phyloP scores from a whole-genome alignment of 2,329 filamentous ascomycete species.

The Pseudophaeomoniella oleicola region DNA sequence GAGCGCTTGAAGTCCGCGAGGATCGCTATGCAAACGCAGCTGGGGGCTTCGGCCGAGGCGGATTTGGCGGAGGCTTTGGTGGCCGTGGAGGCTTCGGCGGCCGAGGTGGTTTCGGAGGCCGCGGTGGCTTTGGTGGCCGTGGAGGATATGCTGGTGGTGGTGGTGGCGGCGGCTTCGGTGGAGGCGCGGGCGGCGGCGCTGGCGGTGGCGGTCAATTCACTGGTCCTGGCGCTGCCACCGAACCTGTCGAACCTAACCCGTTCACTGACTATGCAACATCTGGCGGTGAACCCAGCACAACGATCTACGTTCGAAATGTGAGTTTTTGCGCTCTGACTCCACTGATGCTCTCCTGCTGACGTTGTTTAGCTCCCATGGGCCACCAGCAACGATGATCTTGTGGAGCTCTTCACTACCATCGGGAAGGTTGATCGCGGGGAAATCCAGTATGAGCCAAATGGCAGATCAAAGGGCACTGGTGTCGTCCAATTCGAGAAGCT shows the following conservation, averaged over 20 bases:
- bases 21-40: slow-evolving; percentile 69
- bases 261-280: slow-evolving; percentile 89
- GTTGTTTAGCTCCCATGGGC: slow-evolving; percentile 76
- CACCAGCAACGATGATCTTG: slow-evolving; percentile 91
- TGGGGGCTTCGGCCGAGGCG: slow-evolving; percentile 26
- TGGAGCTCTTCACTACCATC: slow-evolving; percentile 94
- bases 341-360: slow-evolving; percentile 7
- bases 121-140: slow-evolving; percentile 43
- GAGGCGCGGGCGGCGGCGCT: slow-evolving; percentile 28
- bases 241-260: slow-evolving; percentile 51
- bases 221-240: slow-evolving; percentile 23
- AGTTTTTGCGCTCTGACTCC: slow-evolving; percentile 27
- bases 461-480: slow-evolving; percentile 83
- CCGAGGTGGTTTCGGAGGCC: slow-evolving; percentile 23
- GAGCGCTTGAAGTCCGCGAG: slow-evolving; percentile 83
- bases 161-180: slow-evolving; percentile 32
- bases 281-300: slow-evolving; percentile 67
- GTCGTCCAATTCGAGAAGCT: slow-evolving; percentile 84
- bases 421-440: slow-evolving; percentile 97
- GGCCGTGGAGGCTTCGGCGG: slow-evolving; percentile 28
- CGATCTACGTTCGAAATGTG: slow-evolving; percentile 94
- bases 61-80: slow-evolving; percentile 17
- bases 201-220: slow-evolving; percentile 29
- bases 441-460: slow-evolving; percentile 95
- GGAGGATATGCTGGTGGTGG: slow-evolving; percentile 19